phyloP scores from a whole-genome alignment of 306 rosid genomes.

The Glycine tomentella region DNA sequence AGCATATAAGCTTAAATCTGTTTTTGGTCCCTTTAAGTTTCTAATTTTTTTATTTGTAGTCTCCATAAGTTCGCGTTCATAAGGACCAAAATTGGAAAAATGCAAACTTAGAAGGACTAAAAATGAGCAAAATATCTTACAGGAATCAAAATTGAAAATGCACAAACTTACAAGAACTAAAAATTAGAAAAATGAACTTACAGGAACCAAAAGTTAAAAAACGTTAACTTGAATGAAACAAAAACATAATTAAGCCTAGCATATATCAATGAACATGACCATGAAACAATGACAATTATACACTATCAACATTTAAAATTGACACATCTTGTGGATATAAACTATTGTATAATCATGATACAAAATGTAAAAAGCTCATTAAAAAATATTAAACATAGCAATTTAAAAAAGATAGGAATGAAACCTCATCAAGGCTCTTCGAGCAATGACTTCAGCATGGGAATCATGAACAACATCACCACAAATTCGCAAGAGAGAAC shows the following conservation, averaged over 20 bases:
- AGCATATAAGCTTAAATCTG: background rate
- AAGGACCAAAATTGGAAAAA: too few species aligned
- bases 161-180: too few species aligned
- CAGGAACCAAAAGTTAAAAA: too few species aligned
- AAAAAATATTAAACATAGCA: background rate
- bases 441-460: slow-evolving; percentile 85
- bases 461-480: slow-evolving; percentile 90
- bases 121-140: too few species aligned
- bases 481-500: slow-evolving; percentile 68
- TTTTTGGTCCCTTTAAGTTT: too few species aligned
- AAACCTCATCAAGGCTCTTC: slow-evolving; percentile 87
- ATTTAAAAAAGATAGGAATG: background rate
- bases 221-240: too few species aligned
- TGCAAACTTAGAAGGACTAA: too few species aligned
- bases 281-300: background rate
- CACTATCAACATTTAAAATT: slow-evolving; percentile 24
- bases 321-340: background rate
- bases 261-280: slow-evolving; percentile 8
- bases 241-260: background rate
- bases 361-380: background rate
- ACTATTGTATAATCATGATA: background rate
- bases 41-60: too few species aligned
- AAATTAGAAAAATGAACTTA: too few species aligned
- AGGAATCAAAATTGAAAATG: too few species aligned
- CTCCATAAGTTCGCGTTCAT: too few species aligned